Evolutionary conservation across 2,329 filamentous ascomycete species (phyloP).

Genomic region (Aureobasidium lini): DNA sequence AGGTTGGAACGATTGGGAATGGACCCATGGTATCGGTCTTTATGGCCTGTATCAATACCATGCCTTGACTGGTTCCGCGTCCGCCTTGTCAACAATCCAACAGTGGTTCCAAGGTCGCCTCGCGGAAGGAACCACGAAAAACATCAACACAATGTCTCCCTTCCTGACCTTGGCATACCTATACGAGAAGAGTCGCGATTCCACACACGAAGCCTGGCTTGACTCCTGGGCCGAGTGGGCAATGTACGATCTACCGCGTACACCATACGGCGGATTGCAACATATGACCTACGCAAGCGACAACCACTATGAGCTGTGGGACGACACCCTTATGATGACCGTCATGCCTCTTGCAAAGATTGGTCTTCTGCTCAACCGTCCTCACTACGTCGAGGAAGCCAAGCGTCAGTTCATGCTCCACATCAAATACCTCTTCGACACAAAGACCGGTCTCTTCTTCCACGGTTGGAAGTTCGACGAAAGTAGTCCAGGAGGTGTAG

Average conservation of each 20-base stretch:
- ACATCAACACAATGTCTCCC: constrained; percentile 68
- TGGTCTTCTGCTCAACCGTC: constrained; percentile 59
- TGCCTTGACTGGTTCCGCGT: constrained; percentile 56
- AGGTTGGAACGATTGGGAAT: constrained; percentile 70
- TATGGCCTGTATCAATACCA: constrained; percentile 81
- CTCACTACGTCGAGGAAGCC: constrained; percentile 68
- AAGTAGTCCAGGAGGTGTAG: constrained; percentile 41
- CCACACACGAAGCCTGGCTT: constrained; percentile 66
- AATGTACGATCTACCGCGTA: constrained; percentile 66
- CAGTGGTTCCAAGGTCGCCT: constrained; percentile 67
- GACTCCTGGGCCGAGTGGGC: constrained; percentile 79
- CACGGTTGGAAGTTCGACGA: constrained; percentile 75
- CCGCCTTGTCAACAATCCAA: constrained; percentile 59
- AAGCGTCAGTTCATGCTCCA: constrained; percentile 72
- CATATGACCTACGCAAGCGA: constrained; percentile 65
- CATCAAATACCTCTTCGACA: constrained; percentile 70
- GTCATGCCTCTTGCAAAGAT: constrained; percentile 75
- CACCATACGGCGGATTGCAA: constrained; percentile 65
- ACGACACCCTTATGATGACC: constrained; percentile 84
- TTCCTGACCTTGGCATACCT: constrained; percentile 69
- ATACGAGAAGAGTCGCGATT: constrained; percentile 65
- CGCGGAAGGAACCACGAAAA: constrained; percentile 67
- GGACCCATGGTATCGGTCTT: constrained; percentile 53
- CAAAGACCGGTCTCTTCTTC: constrained; percentile 65
- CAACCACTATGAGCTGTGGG: constrained; percentile 73